Conservation (phyloP, 495 filamentous ascomycete species). For the Penicillium macrosclerotiorum region DNA sequence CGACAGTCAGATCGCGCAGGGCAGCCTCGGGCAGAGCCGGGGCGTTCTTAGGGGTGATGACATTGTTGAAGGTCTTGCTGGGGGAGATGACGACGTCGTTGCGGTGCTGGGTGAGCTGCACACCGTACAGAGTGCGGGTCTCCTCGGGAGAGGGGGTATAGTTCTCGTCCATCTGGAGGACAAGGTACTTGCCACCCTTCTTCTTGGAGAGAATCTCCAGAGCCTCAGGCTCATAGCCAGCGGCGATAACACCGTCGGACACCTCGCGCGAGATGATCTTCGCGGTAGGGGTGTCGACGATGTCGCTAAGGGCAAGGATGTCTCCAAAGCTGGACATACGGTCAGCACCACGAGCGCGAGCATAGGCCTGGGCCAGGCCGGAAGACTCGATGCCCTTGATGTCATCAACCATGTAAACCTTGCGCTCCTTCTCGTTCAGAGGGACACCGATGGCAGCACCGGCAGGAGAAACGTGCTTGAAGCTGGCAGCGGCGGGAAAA, state of each 20-base stretch:
- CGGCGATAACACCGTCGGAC: slow-evolving; percentile 93
- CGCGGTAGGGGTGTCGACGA: slow-evolving; percentile 85
- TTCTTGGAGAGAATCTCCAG: slow-evolving; percentile 94
- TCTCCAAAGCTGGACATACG: slow-evolving; percentile 98
- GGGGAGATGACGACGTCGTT: slow-evolving; percentile 88
- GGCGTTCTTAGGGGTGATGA: slow-evolving; percentile 81
- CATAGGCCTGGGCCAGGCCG: slow-evolving; percentile 87
- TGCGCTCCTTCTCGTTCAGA: slow-evolving; percentile 80
- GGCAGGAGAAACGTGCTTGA: slow-evolving; percentile 98
- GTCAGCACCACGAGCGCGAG: slow-evolving; percentile 89
- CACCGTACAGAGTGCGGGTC: slow-evolving; percentile 81
- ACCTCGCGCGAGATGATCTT: slow-evolving; percentile 98
- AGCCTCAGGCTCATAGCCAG: slow-evolving; percentile 77
- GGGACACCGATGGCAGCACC: slow-evolving; percentile 91
- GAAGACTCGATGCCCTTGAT: slow-evolving; percentile 84
- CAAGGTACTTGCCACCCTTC: slow-evolving; percentile 95
- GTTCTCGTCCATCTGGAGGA: slow-evolving; percentile 88
- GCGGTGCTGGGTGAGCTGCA: slow-evolving; percentile 81
- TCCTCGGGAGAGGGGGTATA: slow-evolving; percentile 77
- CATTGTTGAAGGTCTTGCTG: slow-evolving; percentile 72
- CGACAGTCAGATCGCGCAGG: slow-evolving; percentile 85
- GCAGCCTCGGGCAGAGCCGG: slow-evolving; percentile 72
- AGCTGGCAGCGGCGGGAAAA: slow-evolving; percentile 91
- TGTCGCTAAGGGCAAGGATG: slow-evolving; percentile 86
- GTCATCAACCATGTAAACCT: slow-evolving; percentile 98